phyloP scores from a whole-genome alignment of 495 filamentous ascomycete genomes.

The Aspergillus ostianus region DNA sequence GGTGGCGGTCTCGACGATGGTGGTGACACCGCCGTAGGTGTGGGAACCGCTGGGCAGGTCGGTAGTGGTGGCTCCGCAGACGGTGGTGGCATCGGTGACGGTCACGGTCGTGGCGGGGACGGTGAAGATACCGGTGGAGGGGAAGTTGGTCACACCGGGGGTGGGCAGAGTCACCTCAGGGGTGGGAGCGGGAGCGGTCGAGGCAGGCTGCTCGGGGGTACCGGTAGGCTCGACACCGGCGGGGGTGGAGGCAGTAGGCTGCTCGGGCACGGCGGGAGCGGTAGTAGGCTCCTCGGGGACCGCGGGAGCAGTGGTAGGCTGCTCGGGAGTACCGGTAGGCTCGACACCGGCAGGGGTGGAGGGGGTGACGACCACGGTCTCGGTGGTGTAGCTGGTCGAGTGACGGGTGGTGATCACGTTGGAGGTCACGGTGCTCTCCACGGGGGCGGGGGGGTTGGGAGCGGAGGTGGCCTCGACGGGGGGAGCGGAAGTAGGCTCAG shows the following conservation, averaged over 20 bases:
- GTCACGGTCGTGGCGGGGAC: constrained; percentile 74
- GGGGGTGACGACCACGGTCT: constrained; percentile 29
- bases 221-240: no score
- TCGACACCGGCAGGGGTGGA: constrained; percentile 28
- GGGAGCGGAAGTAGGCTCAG: constrained; percentile 12
- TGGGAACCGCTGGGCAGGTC: constrained; percentile 61
- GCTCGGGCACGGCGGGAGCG: no score
- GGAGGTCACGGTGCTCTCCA: constrained; percentile 28
- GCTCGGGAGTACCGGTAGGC: constrained; percentile 3
- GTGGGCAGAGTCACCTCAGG: constrained; percentile 55
- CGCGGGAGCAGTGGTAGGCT: background rate
- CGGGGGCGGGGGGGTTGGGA: constrained; percentile 13
- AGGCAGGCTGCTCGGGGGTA: background rate
- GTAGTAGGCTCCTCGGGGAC: no score
- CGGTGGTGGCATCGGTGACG: constrained; percentile 67
- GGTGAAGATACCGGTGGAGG: constrained; percentile 73
- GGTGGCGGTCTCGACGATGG: constrained; percentile 65
- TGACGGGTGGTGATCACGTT: constrained; percentile 24
- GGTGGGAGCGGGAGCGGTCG: constrained; percentile 10
- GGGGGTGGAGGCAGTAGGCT: no score
- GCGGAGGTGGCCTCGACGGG: constrained; percentile 20
- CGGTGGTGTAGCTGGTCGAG: constrained; percentile 43
- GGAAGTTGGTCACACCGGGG: constrained; percentile 62
- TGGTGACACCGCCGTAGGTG: constrained; percentile 77
- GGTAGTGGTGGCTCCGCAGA: constrained; percentile 63